Base-by-base conservation (phyloP, 2,329 filamentous ascomycete genomes). In the Phaeophleospora eucalypticola region DNA sequence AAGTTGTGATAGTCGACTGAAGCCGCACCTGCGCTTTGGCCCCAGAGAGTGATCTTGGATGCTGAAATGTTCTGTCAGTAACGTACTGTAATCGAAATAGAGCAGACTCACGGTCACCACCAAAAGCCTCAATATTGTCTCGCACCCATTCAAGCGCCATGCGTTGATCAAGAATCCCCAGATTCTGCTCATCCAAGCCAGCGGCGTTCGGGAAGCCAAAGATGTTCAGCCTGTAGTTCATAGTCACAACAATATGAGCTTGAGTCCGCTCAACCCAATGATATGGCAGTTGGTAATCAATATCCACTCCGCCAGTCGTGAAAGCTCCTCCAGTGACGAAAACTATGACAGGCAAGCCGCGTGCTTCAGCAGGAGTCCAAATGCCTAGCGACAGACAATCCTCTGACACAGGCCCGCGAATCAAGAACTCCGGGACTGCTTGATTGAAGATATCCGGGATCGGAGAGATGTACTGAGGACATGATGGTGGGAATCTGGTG, bases 81-180 rank as follows among this genome's bases (percentile, higher is more conserved):
- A n/a, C 27, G 27, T 32, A n/a, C 27, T 32, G 8, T 8, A 32
- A 8, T 32, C 8, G n/a, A 8, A 8, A 32, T 32, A n/a, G 27
- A 32, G 27, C 8, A 32, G n/a, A 32, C 36, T 38, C 18, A 15
- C 12, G 60, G 46, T 72, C 68, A 14, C 70, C 71, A 4, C 69
- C 69, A 60, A 71, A 64, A 61, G 58, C 61, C 4, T 59, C 64
- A 36, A 71, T 71, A 51, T 72, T 72, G 14, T 65, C 57, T 10
- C 59, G 57, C 4, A 71, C 56, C 68, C 69, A 72, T 54, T 70
- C 68, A 2, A 60, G 37, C 35, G 65, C 35, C 12, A 67, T 44
- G 19, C 68, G 60, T 38, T 69, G 67, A 45, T 72, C 70, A 0
- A 70, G 58, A 2, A 71, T 56, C 7, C 62, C 69, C 3, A 65